Evolutionary conservation across 352 stramenopile genomes (phyloP), one percentile per base, ranked within the genome.

Genomic region (Globisporangium rhizosaccharum): DNA sequence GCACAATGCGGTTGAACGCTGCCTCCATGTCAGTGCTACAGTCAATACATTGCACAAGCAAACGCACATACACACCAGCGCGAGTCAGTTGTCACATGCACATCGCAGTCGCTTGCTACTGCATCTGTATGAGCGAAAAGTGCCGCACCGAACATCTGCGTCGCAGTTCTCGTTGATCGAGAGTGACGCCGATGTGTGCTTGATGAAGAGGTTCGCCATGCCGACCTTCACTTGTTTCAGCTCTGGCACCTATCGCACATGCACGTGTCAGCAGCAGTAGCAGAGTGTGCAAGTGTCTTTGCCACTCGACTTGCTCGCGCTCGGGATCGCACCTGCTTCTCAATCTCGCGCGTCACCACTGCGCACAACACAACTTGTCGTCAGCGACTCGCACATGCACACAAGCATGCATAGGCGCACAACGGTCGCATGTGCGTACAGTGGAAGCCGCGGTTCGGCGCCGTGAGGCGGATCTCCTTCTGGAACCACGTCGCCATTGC

Each of bases 91-190:
- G 47, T 7, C 8, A 50, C 7, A 12, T 39, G 33, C 33, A 39
- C 33, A 39, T 39, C 11, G 33, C 33, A 39, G 33, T 39, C 33
- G 8, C 33, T 39, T 39, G 33, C 33, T 39, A 39, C 6, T 6
- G 33, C 23, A 39, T 48, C 7, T 20, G 7, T 26, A 20, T 28
- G 33, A 7, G 33, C 33, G 18, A 2, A 47, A 20, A 18, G 18
- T n/a, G 7, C 14, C 36, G 11, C 53, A 92, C 83, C 85, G 85
- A 36, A 98, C 94, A 67, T 98, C 92, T 7, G 92, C 87, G 70
- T 98, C 92, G 42, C 91, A 96, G 76, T 98, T 98, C 66, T 98
- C 94, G 72, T 98, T 98, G 66, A 98, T 94, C 65, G 92, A 98
- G 56, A 98, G 79, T 70, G 82, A 96, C 5, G 94, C 94, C n/a